These are phyloP conservation scores for Lactarius deliciosus DNA, from an alignment of 768 basidiomycete species.

Conservation along the genomic window DNA sequence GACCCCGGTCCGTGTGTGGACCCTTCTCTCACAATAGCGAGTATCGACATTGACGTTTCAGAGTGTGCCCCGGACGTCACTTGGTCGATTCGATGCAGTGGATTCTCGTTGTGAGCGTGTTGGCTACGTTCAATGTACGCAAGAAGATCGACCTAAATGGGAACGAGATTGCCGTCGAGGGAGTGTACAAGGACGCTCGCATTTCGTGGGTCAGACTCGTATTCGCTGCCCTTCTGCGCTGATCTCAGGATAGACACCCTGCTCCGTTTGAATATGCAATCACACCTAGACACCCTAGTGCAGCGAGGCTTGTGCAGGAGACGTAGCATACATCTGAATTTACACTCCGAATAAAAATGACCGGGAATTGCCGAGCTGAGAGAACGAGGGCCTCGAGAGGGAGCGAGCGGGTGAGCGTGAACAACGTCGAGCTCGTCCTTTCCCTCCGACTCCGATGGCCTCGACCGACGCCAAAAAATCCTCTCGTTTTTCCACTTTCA, in stretches of 20 bases:
- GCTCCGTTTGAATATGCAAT: slow-evolving; percentile 2
- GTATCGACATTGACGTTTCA: not conserved
- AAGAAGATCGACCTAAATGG: slow-evolving; percentile 14
- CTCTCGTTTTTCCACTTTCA: slow-evolving; percentile 29
- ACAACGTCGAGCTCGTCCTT: not conserved
- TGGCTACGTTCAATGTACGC: slow-evolving; percentile 9
- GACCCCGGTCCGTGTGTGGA: slow-evolving; percentile 9
- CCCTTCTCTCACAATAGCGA: not conserved
- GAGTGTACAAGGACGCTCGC: not conserved
- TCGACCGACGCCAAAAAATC: slow-evolving; percentile 17
- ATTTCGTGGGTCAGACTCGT: slow-evolving; percentile 8
- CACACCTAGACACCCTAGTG: not conserved
- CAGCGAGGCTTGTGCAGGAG: not conserved
- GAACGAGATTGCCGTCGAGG: slow-evolving; percentile 13
- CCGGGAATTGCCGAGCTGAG: not conserved
- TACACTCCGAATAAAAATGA: slow-evolving; percentile 16
- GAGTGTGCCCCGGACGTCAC: slow-evolving; percentile 30
- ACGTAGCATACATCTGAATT: slow-evolving; percentile 4
- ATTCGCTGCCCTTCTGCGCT: not conserved
- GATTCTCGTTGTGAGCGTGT: slow-evolving; percentile 22
- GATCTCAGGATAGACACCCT: slow-evolving; percentile 1
- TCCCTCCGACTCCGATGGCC: slow-evolving; percentile 12
- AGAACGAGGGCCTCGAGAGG: no score
- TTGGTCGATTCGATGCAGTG: slow-evolving; percentile 28
- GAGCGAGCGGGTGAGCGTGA: no score